Evolutionary conservation across 345 rosid genomes (phyloP), one percentile per base, ranked within the genome.

Genomic region (Acer negundo): DNA sequence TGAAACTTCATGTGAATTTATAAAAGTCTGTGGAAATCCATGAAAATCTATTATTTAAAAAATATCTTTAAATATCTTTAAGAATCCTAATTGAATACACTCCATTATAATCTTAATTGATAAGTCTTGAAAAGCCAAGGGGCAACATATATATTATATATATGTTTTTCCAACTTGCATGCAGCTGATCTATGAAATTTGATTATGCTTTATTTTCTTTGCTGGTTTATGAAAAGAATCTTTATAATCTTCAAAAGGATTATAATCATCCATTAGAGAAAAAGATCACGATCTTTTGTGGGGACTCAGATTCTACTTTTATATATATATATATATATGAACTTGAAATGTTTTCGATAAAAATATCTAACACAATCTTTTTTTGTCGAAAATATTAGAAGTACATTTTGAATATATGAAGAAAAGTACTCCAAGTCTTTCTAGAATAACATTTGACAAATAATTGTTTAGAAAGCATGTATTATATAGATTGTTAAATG

Each of bases 281-380:
- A 17, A 72, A 40, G 76, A 72, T 72, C 44, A 17, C 59, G 62
- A 72, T 78, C 76, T 78, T 72, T 65, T 59, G 77, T 72, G 38
- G 67, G 81, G 77, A 19, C 20, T 68, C 15, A 12, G 12, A 65
- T 51, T 64, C 5, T 64, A 64, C 9, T 64, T 3, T 0, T 24
- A 28, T 3, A 23, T 7, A 7, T 62, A 22, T 22, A 61, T 2
- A 35, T 31, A 31, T 31, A 31, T 31, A 31, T 31, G 35, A 31
- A 31, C 35, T 31, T 31, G 35, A 31, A 28, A 31, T 31, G 35
- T 31, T 31, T 31, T 31, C 35, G 5, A 31, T 31, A 31, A 5
- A 31, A 31, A 31, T 31, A 31, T 31, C 3, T 0, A 31, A 31
- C 35, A 31, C 35, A 31, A 31, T 31, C 0, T 31, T 2, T 31